Conservation (phyloP, 306 rosid species). For the Ormosia semicastrata region DNA sequence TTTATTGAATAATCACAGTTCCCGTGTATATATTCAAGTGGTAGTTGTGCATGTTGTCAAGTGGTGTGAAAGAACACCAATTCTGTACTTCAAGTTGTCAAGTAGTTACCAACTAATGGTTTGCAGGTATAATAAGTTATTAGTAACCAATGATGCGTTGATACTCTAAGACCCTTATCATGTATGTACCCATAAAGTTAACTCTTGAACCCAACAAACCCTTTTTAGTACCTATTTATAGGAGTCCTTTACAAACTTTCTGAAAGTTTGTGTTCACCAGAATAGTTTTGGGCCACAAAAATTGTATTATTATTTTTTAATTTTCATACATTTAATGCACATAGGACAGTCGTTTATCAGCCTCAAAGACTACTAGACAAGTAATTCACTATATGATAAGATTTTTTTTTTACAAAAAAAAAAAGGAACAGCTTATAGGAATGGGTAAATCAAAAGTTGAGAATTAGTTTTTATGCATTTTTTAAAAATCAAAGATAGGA, state of each 20-base stretch:
- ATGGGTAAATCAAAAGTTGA: not conserved
- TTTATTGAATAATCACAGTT: not conserved
- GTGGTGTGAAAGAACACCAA: not conserved
- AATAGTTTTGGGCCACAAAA: not conserved
- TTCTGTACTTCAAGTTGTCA: not conserved
- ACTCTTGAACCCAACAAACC: not conserved
- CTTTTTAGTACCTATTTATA: not conserved
- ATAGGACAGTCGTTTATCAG: not conserved
- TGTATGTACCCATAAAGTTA: not conserved
- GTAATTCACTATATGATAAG: too few relatives aligned
- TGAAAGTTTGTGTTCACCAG: not conserved
- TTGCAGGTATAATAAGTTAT: conserved; percentile 28
- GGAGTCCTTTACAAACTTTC: not conserved
- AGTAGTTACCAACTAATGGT: conserved; percentile 4
- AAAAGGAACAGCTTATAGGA: not conserved
- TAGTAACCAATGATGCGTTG: not conserved
- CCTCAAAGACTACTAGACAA: too few relatives aligned
- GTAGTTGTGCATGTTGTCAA: not conserved
- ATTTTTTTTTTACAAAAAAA: too few relatives aligned
- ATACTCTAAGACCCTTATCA: conserved; percentile 7
- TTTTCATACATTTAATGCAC: not conserved
- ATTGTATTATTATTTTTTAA: not conserved
- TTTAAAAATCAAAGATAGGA: too few relatives aligned
- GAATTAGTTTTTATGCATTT: not conserved
- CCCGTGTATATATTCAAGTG: not conserved